Evolutionary conservation across 1,284 basidiomycete species (phyloP).

Genomic region (Ustilago shanxiensis): DNA sequence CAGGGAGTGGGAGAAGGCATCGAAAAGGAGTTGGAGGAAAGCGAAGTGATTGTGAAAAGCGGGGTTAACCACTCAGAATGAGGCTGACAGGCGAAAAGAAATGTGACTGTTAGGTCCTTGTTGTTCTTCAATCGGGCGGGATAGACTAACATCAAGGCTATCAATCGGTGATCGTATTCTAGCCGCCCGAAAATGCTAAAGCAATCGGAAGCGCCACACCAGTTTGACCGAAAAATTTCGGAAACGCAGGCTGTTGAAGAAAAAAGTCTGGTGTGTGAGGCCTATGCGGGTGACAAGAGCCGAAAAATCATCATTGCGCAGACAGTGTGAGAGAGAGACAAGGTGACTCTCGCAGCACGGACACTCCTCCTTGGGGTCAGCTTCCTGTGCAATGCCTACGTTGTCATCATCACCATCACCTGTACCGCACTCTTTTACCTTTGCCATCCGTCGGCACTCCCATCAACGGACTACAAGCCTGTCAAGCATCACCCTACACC

Average conservation of each 20-base stretch:
- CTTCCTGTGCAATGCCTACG: no score
- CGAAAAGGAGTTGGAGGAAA: not conserved
- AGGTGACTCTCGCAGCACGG: no score
- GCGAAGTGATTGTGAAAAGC: not conserved
- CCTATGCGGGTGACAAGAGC: not conserved
- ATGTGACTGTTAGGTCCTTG: no score
- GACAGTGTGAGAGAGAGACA: no score
- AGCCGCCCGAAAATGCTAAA: not conserved
- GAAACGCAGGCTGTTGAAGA: not conserved
- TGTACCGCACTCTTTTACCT: not conserved
- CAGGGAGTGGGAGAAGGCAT: not conserved
- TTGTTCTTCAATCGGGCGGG: no score
- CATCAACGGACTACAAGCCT: not conserved
- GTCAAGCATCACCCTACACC: not conserved
- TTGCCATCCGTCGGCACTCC: slow-evolving; percentile 8
- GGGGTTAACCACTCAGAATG: slow-evolving; percentile 1
- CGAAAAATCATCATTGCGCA: no score
- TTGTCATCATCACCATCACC: not conserved
- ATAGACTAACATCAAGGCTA: no score
- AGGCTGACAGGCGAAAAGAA: no score
- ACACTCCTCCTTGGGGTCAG: no score
- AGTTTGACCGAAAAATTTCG: slow-evolving; percentile 7
- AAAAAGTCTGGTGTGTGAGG: slow-evolving; percentile 1
- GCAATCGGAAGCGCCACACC: not conserved
- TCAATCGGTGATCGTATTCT: not conserved